Evolutionary conservation across 331 rosid species (phyloP).

Genomic region (Pyrus hybrid): DNA sequence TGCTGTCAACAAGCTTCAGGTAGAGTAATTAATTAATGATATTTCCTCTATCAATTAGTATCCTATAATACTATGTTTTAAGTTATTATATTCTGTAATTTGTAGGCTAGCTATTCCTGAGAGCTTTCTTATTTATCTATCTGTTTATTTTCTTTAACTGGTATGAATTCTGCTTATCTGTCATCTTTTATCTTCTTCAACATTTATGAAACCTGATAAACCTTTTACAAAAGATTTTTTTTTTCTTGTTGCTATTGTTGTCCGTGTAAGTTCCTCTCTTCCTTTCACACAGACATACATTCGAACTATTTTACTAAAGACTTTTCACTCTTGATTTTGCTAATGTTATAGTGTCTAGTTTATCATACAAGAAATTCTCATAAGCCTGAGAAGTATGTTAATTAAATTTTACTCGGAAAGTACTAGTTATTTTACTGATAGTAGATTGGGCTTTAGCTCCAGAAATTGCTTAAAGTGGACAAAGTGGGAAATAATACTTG

Average conservation of each 20-base stretch:
- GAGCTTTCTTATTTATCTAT: not conserved
- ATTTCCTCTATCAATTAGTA: not conserved
- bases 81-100: not conserved
- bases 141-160: not conserved
- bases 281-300: too few relatives aligned
- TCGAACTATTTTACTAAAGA: too few relatives aligned
- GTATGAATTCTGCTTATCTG: not conserved
- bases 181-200: not conserved
- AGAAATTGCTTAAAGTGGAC: not conserved
- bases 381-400: too few relatives aligned
- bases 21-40: constrained; percentile 15
- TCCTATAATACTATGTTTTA: not conserved
- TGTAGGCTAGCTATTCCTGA: not conserved
- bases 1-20: constrained; percentile 95
- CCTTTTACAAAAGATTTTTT: not conserved
- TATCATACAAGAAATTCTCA: too few relatives aligned
- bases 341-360: too few relatives aligned
- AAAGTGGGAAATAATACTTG: too few relatives aligned
- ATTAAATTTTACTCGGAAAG: too few relatives aligned
- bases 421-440: not conserved
- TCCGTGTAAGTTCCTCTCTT: not conserved
- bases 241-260: not conserved
- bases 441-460: not conserved
- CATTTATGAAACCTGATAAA: not conserved
- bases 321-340: too few relatives aligned